These are phyloP conservation scores for Jamesozyma piceae DNA, from an alignment of 805 yeast genomes.

Conservation along the genomic window DNA sequence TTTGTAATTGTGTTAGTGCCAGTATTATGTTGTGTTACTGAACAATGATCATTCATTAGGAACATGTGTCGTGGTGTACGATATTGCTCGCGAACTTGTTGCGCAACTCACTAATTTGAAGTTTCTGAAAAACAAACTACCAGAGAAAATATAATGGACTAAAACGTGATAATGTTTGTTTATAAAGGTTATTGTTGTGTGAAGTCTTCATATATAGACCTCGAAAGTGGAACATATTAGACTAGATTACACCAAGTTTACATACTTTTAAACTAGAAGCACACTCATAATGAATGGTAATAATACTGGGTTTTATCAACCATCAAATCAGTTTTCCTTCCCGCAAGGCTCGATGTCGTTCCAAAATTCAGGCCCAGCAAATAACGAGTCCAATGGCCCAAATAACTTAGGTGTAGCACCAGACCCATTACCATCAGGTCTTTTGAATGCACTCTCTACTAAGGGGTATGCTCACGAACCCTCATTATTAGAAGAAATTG, in stretches of 20 bases:
- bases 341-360: constrained; percentile 34
- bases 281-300: neutral
- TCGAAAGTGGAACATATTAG: neutral
- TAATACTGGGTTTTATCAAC: constrained; percentile 12
- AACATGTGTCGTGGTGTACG: too few relatives aligned
- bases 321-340: constrained; percentile 22
- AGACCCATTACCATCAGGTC: constrained; percentile 53
- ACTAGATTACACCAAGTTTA: neutral
- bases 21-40: too few relatives aligned
- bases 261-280: neutral
- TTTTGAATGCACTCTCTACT: constrained; percentile 86
- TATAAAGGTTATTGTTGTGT: too few relatives aligned
- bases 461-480: constrained; percentile 94
- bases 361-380: neutral
- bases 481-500: constrained; percentile 83
- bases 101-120: too few relatives aligned
- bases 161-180: too few relatives aligned
- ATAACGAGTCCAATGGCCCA: neutral
- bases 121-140: neutral
- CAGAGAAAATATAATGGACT: too few relatives aligned
- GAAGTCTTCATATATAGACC: too few relatives aligned
- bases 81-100: too few relatives aligned
- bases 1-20: too few relatives aligned
- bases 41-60: too few relatives aligned
- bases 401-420: constrained; percentile 15